Evolutionary conservation across 1,284 basidiomycete species (phyloP), one percentile per base, ranked within the genome.

Genomic region (Apiotrichum laibachii): DNA sequence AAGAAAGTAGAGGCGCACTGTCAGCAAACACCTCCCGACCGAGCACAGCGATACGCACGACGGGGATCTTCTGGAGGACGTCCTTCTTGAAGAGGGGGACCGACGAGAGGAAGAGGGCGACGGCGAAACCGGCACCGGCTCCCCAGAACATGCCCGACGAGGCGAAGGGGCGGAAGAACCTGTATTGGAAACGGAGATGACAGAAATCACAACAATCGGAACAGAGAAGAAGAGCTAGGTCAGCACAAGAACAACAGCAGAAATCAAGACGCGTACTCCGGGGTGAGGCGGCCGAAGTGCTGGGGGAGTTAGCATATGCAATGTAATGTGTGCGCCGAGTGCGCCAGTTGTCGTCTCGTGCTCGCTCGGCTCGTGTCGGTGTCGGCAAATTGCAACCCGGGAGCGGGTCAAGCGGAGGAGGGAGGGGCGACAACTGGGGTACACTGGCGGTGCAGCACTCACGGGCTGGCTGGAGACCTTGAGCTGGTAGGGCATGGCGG

Each of bases 31-130:
- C n/a, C n/a, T n/a, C n/a, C 11, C 16, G 2, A 19, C 37, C 3
- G 34, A 47, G 18, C 19, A 18, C 16, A 52, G 39, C 21, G 7
- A 4, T 15, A 71, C 73, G 69, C 65, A 75, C 73, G 31, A 71
- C 59, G 13, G 77, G 77, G 61, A 78, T 67, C 67, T 75, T 73
- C 59, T 66, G 62, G 57, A 78, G 62, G 12, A 78, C 70, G 63
- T 78, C 77, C 59, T 70, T 70, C 67, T 75, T 67, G 72, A 73
- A 78, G 44, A 78, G 42, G 22, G 77, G 77, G 33, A 78, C 72
- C 26, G 68, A 65, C 64, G 68, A 68, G 50, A 77, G 62, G 69
- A 77, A 75, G 50, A 79, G 69, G 11, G 72, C 65, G 47, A 78
- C 72, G 59, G 70, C 72, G 8, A 60, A 63, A 19, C 69, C 77